Base-by-base conservation (phyloP, 73 alveolate genomes). In the Blepharisma japonicum region DNA sequence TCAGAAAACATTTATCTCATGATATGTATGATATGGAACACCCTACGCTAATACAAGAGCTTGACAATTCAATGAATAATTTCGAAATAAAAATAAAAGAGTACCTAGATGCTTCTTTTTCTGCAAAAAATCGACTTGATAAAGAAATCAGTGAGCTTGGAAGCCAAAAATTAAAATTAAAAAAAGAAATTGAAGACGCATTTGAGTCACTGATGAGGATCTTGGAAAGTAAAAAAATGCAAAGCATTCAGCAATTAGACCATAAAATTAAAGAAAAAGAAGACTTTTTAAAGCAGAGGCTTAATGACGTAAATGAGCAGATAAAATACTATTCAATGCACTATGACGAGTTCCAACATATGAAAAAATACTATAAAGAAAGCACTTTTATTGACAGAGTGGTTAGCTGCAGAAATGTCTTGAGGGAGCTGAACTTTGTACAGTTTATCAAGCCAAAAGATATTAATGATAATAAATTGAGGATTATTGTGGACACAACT, bases 311-410 rank as follows among this genome's bases (percentile, higher is more conserved):
- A 25, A 39, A 61, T 14, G 23, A 14, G 74, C 74, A 61, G 14
- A 39, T 61, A 61, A 61, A 61, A 61, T 39, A 61, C 74, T 61
- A 61, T 5, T n/a, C 14, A 4, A 61, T 14, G 18, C 23, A 61
- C 47, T n/a, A 14, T 14, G 23, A 61, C 14, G 74, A 61, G 14
- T 9, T 61, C n/a, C 47, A 61, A 2, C 14, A 14, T 14, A 25
- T 61, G 47, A 61, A 39, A 61, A 61, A 61, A 5, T 39, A 61
- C 47, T 14, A 8, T 14, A 61, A 61, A 61, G 74, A 61, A 14
- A 61, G 23, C 18, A 61, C 14, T 61, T 61, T 61, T 61, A 39
- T 61, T 18, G 74, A 61, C 74, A 14, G 74, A 25, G 74, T 39
- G 14, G 74, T 61, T 4, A 61, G 47, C 39, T 20, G 74, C 47